Percentiles rank a stretch among this genome's conserved stretches.
Evolutionary conservation across 768 basidiomycete genomes (phyloP).

Genomic region (Hygrophorus pudorinus): DNA sequence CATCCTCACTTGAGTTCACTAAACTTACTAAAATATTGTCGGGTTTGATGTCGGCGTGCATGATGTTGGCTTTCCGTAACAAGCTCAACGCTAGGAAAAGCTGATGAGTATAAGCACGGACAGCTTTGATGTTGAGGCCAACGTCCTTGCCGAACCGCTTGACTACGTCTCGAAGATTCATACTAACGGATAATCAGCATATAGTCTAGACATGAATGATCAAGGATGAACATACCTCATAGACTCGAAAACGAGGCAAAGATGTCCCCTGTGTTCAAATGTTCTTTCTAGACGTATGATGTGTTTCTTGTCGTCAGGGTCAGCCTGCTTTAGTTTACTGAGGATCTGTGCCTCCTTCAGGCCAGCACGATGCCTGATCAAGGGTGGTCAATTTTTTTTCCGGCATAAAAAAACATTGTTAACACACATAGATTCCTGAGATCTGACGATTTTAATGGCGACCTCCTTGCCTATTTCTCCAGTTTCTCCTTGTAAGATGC

Average conservation of each 20-base stretch:
- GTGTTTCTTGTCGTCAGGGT: slow-evolving; percentile 96
- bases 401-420: slow-evolving; percentile 2
- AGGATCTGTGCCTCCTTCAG: slow-evolving; percentile 87
- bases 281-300: slow-evolving; percentile 86
- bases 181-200: slow-evolving; percentile 35
- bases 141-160: slow-evolving; percentile 98
- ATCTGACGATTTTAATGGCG: slow-evolving; percentile 93
- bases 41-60: slow-evolving; percentile 98
- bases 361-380: slow-evolving; percentile 83
- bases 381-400: slow-evolving; percentile 2
- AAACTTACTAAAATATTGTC: slow-evolving; percentile 86
- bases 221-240: slow-evolving; percentile 68
- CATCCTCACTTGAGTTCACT: slow-evolving; percentile 2
- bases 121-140: slow-evolving; percentile 90
- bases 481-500: slow-evolving; percentile 58
- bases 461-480: slow-evolving; percentile 59
- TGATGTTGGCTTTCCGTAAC: slow-evolving; percentile 82
- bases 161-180: slow-evolving; percentile 96
- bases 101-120: slow-evolving; percentile 98
- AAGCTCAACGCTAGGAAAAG: slow-evolving; percentile 82
- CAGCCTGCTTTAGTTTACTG: slow-evolving; percentile 76
- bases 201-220: neutral
- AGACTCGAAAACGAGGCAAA: slow-evolving; percentile 93
- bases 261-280: slow-evolving; percentile 95
- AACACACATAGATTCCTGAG: slow-evolving; percentile 92